Conservation (phyloP, 2,329 filamentous ascomycete genomes). For the Hypoxylon rubiginosum region DNA sequence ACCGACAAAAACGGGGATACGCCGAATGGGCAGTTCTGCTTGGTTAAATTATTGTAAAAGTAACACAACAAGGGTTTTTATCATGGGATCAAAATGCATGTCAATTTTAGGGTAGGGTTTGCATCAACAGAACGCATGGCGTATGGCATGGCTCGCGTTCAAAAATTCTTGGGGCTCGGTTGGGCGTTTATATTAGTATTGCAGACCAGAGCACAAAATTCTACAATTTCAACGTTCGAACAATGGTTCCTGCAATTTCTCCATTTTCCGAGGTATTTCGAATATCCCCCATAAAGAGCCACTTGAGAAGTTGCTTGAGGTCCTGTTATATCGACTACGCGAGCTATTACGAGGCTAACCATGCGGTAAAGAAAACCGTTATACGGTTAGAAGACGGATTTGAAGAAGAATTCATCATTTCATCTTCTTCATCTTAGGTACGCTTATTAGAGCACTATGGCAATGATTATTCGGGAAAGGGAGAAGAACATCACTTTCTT, state of each 20-base stretch:
- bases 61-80: slow-evolving; percentile 21
- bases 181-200: slow-evolving; percentile 32
- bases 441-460: no score
- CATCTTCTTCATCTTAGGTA: no score
- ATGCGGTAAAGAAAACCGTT: no score
- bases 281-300: neutral
- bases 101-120: slow-evolving; percentile 29
- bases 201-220: slow-evolving; percentile 27
- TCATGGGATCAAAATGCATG: slow-evolving; percentile 38
- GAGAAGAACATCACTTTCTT: no score
- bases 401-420: no score
- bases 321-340: no score
- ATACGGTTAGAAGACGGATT: no score
- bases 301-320: no score
- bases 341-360: no score
- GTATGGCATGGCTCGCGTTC: slow-evolving; percentile 31
- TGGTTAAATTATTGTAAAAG: slow-evolving; percentile 34
- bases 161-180: slow-evolving; percentile 16
- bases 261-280: neutral
- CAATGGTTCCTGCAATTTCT: neutral
- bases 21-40: slow-evolving; percentile 12
- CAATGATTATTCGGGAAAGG: no score
- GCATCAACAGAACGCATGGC: slow-evolving; percentile 37
- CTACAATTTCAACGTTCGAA: slow-evolving; percentile 16
- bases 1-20: slow-evolving; percentile 21